phyloP scores from a whole-genome alignment of 805 yeast species.

The Myxozyma sirexii region DNA sequence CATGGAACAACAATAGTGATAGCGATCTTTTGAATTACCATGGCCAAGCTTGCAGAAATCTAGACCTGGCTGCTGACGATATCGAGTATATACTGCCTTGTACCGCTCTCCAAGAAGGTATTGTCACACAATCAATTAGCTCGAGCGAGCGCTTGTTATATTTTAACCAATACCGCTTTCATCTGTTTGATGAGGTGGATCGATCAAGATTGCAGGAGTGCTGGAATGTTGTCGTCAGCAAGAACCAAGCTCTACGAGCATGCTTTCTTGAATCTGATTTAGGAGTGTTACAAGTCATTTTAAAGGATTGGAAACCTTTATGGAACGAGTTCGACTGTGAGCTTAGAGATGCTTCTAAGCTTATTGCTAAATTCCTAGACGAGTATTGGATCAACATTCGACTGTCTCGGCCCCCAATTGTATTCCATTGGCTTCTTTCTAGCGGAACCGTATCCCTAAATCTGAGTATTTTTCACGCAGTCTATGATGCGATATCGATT shows the following conservation, averaged over 20 bases:
- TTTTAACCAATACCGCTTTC: slow-evolving; percentile 21
- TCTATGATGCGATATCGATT: slow-evolving; percentile 36
- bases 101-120: slow-evolving; percentile 37
- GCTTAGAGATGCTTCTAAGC: not conserved
- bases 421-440: slow-evolving; percentile 2
- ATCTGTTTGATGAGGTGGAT: slow-evolving; percentile 25
- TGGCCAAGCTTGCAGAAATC: slow-evolving; percentile 12
- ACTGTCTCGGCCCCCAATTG: slow-evolving; percentile 26
- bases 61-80: slow-evolving; percentile 23
- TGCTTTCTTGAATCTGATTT: slow-evolving; percentile 28
- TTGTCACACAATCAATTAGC: slow-evolving; percentile 26
- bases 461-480: slow-evolving; percentile 34
- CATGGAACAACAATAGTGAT: not conserved
- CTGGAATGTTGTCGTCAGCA: slow-evolving; percentile 12
- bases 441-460: not conserved
- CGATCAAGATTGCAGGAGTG: slow-evolving; percentile 2
- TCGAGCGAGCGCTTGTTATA: slow-evolving; percentile 8
- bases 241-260: slow-evolving; percentile 27
- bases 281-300: slow-evolving; percentile 32
- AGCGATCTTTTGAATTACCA: slow-evolving; percentile 14
- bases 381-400: slow-evolving; percentile 19
- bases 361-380: slow-evolving; percentile 7
- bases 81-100: slow-evolving; percentile 33
- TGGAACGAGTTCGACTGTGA: slow-evolving; percentile 14
- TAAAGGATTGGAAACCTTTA: slow-evolving; percentile 26